Evolutionary conservation across 2,329 filamentous ascomycete genomes (phyloP).

Genomic region (Ilyonectria destructans): DNA sequence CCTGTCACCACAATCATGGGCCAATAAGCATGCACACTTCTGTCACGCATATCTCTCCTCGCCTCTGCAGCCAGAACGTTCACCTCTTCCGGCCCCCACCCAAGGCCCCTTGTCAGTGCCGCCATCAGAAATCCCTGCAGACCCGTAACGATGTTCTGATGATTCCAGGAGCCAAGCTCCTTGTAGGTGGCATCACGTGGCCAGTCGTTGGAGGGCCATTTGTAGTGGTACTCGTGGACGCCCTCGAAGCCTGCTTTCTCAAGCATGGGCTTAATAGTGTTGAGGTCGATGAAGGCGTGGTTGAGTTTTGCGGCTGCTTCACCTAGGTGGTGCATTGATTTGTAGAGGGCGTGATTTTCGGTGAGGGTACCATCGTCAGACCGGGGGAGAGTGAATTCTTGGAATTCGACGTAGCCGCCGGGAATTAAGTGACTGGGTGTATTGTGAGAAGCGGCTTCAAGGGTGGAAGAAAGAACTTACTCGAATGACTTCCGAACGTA

Average conservation of each 20-base stretch:
- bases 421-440: conserved; percentile 14
- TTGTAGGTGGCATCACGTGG: conserved; percentile 22
- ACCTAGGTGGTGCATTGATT: conserved; percentile 14
- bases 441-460: background rate
- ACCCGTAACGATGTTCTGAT: conserved; percentile 19
- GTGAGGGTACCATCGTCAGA: conserved; percentile 25
- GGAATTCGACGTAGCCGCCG: conserved; percentile 29
- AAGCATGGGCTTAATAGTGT: conserved; percentile 11
- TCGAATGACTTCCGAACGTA: conserved; percentile 17
- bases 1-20: conserved; percentile 29
- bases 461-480: background rate
- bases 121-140: conserved; percentile 27
- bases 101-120: conserved; percentile 16
- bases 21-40: conserved; percentile 30
- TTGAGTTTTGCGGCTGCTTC: conserved; percentile 19
- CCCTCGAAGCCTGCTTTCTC: conserved; percentile 21
- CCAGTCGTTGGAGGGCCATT: conserved; percentile 30
- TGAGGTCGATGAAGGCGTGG: conserved; percentile 24
- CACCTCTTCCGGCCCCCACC: conserved; percentile 23
- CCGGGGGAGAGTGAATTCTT: conserved; percentile 20
- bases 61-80: conserved; percentile 20
- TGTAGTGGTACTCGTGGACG: conserved; percentile 17
- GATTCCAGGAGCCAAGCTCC: conserved; percentile 23
- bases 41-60: conserved; percentile 16
- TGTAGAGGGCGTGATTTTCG: conserved; percentile 1